Evolutionary conservation across 108 stramenopile species (phyloP), one percentile per base, ranked within the genome.

Genomic region (Skeletonema grethae): DNA sequence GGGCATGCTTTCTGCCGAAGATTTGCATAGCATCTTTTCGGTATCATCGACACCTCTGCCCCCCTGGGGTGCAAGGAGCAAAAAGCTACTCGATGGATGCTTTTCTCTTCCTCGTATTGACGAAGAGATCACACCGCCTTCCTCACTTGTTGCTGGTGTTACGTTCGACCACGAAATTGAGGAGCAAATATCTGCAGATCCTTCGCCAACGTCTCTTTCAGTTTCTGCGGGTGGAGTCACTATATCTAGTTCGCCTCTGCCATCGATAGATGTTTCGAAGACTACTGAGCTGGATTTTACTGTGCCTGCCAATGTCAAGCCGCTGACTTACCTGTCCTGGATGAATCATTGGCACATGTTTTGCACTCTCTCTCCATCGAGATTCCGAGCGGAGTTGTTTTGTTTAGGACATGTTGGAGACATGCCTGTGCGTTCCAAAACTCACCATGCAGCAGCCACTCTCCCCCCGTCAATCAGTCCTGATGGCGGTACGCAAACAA

Each of bases 311-410:
- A 69, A 63, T 10, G n/a, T n/a, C n/a, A 82, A 68, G 32, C 90
- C 85, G 22, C 61, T 90, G 8, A 84, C 90, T 5, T 88, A 72
- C 72, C 80, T 88, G 64, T 77, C 85, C 34, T 94, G 92, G 92
- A 90, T 94, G 87, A 89, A 88, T 41, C 66, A 84, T 57, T 94
- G 93, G 93, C 90, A 91, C 65, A 81, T 80, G 64, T 57, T 87
- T 36, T 73, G 81, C n/a, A 77, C 79, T 11, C 79, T 91, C 56
- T 88, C 87, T 18, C 90, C 93, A n/a, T 63, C 82, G 6, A 50
- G 63, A 1, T 77, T 85, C 3, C 66, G 88, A 62, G 77, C 84
- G 5, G 93, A 94, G 68, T 69, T 94, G 57, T 94, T 80, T 61
- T 80, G 86, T 34, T 70, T 94, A 58, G 93, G 93, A 12, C 77